Evolutionary conservation across 768 basidiomycete species (phyloP), one percentile per base, ranked within the genome.

Genomic region (Pholiota conissans): DNA sequence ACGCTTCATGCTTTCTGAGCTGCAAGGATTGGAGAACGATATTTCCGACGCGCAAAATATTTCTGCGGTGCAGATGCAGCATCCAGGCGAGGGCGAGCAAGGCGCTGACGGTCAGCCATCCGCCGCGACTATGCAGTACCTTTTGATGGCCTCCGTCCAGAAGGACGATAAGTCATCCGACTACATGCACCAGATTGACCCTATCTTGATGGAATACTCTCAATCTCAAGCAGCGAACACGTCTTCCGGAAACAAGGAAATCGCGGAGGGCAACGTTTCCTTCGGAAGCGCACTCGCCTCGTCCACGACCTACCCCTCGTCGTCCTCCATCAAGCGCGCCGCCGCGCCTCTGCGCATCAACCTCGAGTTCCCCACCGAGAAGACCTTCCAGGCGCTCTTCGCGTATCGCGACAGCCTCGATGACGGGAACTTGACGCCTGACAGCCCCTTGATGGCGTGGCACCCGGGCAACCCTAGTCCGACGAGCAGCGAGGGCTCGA

Each of bases 311-410:
- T 48, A 30, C 22, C 45, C 56, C 34, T 62, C 60, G 28, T 61
- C 52, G 29, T 53, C 69, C 1, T 65, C 66, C 10, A 65, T 71
- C 47, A 67, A 67, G 47, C 71, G 72, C 39, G 57, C 64, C 1
- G 65, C 63, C 4, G 64, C 67, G n/a, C 73, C 69, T 27, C 66
- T 63, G 14, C 62, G 66, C 2, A 58, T 75, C 27, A 59, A 73
- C 42, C 62, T 74, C 45, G 64, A 69, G 18, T 63, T 69, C 35
- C 65, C 60, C 20, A 64, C 63, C 22, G 65, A 70, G 48, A 66
- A 60, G 50, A 61, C 67, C 2, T 66, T 69, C 30, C 66, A 71
- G 45, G 61, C 69, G 2, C 63, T 72, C 52, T 55, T 70, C 22
- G 59, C 60, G n/a, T 68, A 70, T 24, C 62, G 70, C 30, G 67